Conservation (phyloP, 2,329 filamentous ascomycete genomes). For the Tympanopsis confertula region DNA sequence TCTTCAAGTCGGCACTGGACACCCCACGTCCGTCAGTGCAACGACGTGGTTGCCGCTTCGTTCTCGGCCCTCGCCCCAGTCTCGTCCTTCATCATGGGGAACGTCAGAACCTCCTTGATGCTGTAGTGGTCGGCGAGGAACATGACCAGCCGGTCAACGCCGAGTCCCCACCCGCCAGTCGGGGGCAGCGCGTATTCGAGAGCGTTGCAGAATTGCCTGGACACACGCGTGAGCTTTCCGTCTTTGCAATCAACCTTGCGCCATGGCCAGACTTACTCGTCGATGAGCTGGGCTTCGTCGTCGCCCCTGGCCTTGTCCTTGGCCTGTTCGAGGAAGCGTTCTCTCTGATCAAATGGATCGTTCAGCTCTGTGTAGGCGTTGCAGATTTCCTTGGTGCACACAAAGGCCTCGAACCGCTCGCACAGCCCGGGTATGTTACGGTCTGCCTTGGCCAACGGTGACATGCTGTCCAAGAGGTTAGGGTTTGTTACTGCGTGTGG, state of each 20-base stretch:
- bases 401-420: conserved; percentile 95
- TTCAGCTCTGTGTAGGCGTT: conserved; percentile 97
- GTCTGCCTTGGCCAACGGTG: conserved; percentile 90
- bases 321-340: conserved; percentile 89
- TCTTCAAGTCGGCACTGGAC: too few relatives aligned
- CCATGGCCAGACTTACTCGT: too few relatives aligned
- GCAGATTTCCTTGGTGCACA: conserved; percentile 91
- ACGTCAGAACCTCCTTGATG: conserved; percentile 91
- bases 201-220: conserved; percentile 72
- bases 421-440: conserved; percentile 71
- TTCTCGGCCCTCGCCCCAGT: too few relatives aligned
- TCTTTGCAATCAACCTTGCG: too few relatives aligned
- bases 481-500: too few relatives aligned
- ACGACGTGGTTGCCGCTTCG: too few relatives aligned
- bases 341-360: conserved; percentile 86
- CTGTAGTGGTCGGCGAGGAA: conserved; percentile 91
- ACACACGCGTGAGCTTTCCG: too few relatives aligned
- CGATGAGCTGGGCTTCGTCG: conserved; percentile 88
- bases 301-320: conserved; percentile 92
- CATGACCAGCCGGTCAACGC: conserved; percentile 88
- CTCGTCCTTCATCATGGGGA: conserved; percentile 97
- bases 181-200: conserved; percentile 87
- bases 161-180: conserved; percentile 93
- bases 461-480: too few relatives aligned
- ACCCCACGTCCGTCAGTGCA: too few relatives aligned